phyloP scores from a whole-genome alignment of 73 alveolate species.

The Chromera velia region DNA sequence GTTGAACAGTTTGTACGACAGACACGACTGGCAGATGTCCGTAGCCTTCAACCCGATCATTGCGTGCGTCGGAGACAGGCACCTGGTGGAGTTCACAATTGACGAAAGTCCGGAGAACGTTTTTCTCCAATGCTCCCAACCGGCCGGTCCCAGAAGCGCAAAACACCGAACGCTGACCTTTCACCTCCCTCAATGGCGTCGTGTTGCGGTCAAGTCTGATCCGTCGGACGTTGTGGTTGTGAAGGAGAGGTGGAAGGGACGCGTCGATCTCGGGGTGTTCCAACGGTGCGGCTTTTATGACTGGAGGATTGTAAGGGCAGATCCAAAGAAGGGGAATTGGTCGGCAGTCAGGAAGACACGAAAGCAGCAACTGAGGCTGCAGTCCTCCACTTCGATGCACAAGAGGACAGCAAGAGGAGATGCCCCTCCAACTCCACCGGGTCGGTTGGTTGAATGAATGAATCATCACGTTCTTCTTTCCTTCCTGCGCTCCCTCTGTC shows the following conservation, averaged over 20 bases:
- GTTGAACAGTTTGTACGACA: slow-evolving; percentile 89
- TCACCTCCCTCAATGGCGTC: slow-evolving; percentile 46
- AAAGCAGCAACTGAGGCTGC: no score
- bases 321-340: slow-evolving; percentile 41
- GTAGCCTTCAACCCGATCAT: not conserved
- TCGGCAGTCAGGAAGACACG: not conserved
- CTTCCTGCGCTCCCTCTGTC: no score
- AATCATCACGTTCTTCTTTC: no score
- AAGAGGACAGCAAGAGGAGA: not conserved
- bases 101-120: slow-evolving; percentile 10
- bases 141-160: not conserved
- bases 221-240: not conserved
- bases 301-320: slow-evolving; percentile 76
- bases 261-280: slow-evolving; percentile 67
- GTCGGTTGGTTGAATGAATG: no score
- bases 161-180: slow-evolving; percentile 25
- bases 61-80: not conserved
- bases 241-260: slow-evolving; percentile 7
- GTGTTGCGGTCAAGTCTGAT: not conserved
- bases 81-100: slow-evolving; percentile 6
- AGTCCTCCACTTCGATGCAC: no score
- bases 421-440: not conserved
- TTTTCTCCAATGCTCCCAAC: slow-evolving; percentile 23
- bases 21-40: slow-evolving; percentile 84
- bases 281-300: slow-evolving; percentile 95